Base-by-base conservation (phyloP, 257 asterid genomes). In the Nicotiana attenuata region DNA sequence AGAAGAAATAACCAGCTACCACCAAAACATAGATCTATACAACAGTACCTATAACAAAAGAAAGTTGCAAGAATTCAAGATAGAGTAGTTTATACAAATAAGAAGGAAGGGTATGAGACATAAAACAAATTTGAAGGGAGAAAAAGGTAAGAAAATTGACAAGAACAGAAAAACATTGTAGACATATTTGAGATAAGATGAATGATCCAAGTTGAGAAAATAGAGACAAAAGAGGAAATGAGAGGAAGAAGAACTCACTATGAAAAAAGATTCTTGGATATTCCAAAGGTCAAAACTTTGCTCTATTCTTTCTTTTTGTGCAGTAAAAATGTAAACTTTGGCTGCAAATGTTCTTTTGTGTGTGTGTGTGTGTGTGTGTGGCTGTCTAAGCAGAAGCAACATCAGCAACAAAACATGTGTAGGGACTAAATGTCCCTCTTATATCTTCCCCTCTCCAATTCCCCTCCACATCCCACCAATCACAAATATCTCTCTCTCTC, bases 221-320 rank as follows among this genome's bases (percentile, higher is more conserved):
- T 17, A 82, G 81, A 86, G 81, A 85, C 78, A 68, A 61, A 82
- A 82, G 86, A 71, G 78, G 19, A 28, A 75, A 80, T 65, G 69
- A 82, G 76, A 82, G 60, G 69, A 81, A 81, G 78, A 88, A 88
- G 57, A 71, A 84, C 90, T 87, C 85, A 83, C 89, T 77, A 67
- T 81, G 69, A 65, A 73, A 38, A 83, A 86, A 90, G 96, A 92
- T 91, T 92, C 97, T 84, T 88, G 95, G 88, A 94, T 92, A 91
- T 94, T 94, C 93, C 91, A 86, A 61, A 59, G 75, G 82, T 61
- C 81, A 83, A 52, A 79, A 60, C 68, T 24, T 78, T 80, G 69
- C 80, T 82, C 55, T 41, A 41, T 41, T 41, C 47, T 7, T 38
- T 76, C 20, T 29, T 3, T 61, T 65, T 11, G 22, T 56, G 81